phyloP scores from a whole-genome alignment of 1,284 basidiomycete genomes.

The Ustilago vetiveriae region DNA sequence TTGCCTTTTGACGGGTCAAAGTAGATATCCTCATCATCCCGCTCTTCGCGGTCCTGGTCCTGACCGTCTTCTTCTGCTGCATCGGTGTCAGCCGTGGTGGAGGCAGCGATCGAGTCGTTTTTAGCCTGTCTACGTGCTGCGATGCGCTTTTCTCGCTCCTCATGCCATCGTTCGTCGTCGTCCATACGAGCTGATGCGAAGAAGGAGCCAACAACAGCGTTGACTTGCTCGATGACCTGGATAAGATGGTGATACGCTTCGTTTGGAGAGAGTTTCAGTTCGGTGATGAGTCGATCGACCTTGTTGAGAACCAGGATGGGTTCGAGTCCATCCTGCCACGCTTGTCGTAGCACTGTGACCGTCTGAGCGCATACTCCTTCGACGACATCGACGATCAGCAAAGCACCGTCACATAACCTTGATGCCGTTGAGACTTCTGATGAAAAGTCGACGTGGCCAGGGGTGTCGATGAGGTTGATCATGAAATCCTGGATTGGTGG shows the following conservation, averaged over 20 bases:
- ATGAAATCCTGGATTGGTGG: conserved; percentile 73
- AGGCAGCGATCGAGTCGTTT: conserved; percentile 51
- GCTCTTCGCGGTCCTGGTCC: conserved; percentile 74
- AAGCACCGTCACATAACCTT: conserved; percentile 90
- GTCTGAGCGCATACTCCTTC: conserved; percentile 99
- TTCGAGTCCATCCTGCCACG: conserved; percentile 86
- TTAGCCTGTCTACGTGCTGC: conserved; percentile 75
- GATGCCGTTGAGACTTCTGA: conserved; percentile 95
- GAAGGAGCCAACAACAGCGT: conserved; percentile 96
- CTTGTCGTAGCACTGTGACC: conserved; percentile 91
- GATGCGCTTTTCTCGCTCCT: conserved; percentile 84
- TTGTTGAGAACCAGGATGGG: conserved; percentile 98
- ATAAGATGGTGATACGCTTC: conserved; percentile 95
- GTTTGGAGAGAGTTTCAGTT: conserved; percentile 86
- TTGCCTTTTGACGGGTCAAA: conserved; percentile 96
- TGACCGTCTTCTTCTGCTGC: conserved; percentile 70
- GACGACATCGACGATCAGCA: conserved; percentile 96
- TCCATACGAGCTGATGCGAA: conserved; percentile 93
- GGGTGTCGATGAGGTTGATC: conserved; percentile 97
- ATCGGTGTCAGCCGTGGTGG: conserved; percentile 72
- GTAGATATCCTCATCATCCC: conserved; percentile 92
- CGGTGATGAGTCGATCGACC: conserved; percentile 91
- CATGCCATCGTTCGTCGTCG: conserved; percentile 91
- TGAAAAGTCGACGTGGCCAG: conserved; percentile 98
- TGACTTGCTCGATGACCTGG: conserved; percentile 94